phyloP scores from a whole-genome alignment of 139 green algal genomes.

The Asterochloris sp. region DNA sequence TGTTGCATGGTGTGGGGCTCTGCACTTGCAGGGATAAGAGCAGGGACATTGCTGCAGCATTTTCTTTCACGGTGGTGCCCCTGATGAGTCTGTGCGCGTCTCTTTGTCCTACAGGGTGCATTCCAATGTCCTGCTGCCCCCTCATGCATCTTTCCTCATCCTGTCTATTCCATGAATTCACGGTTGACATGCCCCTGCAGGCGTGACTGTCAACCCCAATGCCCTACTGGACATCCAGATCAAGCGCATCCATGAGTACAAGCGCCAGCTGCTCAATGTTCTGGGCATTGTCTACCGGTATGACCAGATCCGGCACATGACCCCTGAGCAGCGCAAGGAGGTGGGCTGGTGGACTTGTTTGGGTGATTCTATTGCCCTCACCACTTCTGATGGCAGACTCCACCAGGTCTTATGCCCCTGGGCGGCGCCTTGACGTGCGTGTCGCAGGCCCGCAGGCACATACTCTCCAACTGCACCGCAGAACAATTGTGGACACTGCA shows the following conservation, averaged over 20 bases:
- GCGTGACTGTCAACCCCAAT: conserved; percentile 49
- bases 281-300: conserved; percentile 86
- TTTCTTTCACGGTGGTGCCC: too few species aligned
- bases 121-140: too few species aligned
- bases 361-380: neutral
- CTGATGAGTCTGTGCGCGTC: too few species aligned
- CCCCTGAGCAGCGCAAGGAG: conserved; percentile 71
- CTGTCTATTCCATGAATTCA: too few species aligned
- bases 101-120: too few species aligned
- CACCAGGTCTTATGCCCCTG: neutral
- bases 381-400: too few species aligned
- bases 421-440: neutral
- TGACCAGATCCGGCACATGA: conserved; percentile 90
- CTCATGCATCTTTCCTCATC: too few species aligned
- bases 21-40: too few species aligned
- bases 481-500: neutral
- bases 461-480: neutral
- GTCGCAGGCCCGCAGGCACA: neutral
- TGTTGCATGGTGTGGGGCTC: too few species aligned
- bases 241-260: conserved; percentile 99
- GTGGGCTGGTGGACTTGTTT: neutral
- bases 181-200: too few species aligned
- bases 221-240: conserved; percentile 96
- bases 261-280: conserved; percentile 95
- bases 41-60: too few species aligned